These are phyloP conservation scores for Cubamyces lactineus DNA, from an alignment of 768 basidiomycete species.

Conservation along the genomic window DNA sequence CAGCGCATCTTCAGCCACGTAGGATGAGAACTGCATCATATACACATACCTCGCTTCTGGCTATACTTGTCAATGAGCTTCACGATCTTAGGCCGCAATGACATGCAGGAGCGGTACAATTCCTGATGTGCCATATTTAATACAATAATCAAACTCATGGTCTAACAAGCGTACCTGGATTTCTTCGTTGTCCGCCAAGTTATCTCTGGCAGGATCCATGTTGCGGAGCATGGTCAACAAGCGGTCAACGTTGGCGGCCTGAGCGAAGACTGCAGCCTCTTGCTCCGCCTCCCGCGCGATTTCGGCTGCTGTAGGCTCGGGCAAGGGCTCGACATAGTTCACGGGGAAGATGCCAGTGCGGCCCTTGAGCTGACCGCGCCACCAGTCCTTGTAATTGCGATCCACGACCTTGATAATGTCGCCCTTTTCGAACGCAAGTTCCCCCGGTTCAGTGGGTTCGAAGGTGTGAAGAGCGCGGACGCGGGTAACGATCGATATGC, in stretches of 20 bases:
- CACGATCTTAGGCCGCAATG: slow-evolving; percentile 91
- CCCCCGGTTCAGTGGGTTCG: slow-evolving; percentile 84
- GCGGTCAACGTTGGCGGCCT: slow-evolving; percentile 83
- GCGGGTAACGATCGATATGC: slow-evolving; percentile 61
- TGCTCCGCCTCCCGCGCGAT: slow-evolving; percentile 81
- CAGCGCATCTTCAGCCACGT: background rate
- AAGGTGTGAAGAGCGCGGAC: slow-evolving; percentile 91
- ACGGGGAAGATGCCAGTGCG: slow-evolving; percentile 96
- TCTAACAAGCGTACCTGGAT: slow-evolving; percentile 57
- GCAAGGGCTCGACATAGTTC: slow-evolving; percentile 91
- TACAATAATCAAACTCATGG: background rate
- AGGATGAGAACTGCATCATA: background rate
- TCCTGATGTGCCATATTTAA: slow-evolving; percentile 57
- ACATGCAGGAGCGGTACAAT: slow-evolving; percentile 88
- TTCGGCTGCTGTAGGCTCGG: slow-evolving; percentile 79
- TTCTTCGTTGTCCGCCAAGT: slow-evolving; percentile 90
- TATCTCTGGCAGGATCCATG: slow-evolving; percentile 77
- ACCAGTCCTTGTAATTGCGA: slow-evolving; percentile 95
- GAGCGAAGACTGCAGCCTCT: slow-evolving; percentile 86
- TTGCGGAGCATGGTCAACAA: slow-evolving; percentile 73
- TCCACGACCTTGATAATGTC: slow-evolving; percentile 96
- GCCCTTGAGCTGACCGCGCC: slow-evolving; percentile 89
- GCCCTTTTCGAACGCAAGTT: slow-evolving; percentile 89
- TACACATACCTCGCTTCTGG: slow-evolving; percentile 71
- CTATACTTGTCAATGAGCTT: slow-evolving; percentile 97